Evolutionary conservation across 2,329 filamentous ascomycete genomes (phyloP), one percentile per base, ranked within the genome.

Genomic region (Geosmithia putterillii): DNA sequence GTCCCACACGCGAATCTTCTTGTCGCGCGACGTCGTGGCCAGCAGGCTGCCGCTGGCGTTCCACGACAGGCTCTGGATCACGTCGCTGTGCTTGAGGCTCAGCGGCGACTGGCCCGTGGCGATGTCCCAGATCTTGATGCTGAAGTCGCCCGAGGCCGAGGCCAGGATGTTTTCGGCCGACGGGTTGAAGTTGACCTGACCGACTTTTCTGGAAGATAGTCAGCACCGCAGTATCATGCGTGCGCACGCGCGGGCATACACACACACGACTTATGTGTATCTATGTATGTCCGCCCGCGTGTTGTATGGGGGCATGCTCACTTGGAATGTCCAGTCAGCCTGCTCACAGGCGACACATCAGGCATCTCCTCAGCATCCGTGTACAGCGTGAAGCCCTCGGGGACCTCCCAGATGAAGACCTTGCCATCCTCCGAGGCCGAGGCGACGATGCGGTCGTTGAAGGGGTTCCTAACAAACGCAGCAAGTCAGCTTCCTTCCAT

Each of bases 1-100:
- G 71, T 98, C 92, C 92, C 92, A 98, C 49, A 96, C 81, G 47
- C 92, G 83, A 50, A 98, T 74, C 71, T 95, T 95, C 81, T 98
- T 98, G 76, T 98, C 92, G 56, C 92, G 79, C 48, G 88, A 95
- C 8, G 92, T 96, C 7, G 92, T 96, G 41, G 85, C 89, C 47
- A 98, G 68, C 60, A 92, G 73, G 45, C 80, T 80, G 47, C 92
- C 92, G 53, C 85, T 83, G 50, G 88, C 87, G 64, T 86, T 95
- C 90, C 90, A 98, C 23, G 90, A 94, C 55, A 96, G 72, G 48
- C 87, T 94, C 65, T 96, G 92, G 35, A 96, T 85, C 51, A 95
- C 89, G 56, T 98, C 92, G 50, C 76, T 79, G 62, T 95, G 84
- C 65, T 85, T 89, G 48, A 98, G 74, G 2, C 79, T 79, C 42